Conservation (phyloP, 208 protist species). For the Porcisia hertigi region DNA sequence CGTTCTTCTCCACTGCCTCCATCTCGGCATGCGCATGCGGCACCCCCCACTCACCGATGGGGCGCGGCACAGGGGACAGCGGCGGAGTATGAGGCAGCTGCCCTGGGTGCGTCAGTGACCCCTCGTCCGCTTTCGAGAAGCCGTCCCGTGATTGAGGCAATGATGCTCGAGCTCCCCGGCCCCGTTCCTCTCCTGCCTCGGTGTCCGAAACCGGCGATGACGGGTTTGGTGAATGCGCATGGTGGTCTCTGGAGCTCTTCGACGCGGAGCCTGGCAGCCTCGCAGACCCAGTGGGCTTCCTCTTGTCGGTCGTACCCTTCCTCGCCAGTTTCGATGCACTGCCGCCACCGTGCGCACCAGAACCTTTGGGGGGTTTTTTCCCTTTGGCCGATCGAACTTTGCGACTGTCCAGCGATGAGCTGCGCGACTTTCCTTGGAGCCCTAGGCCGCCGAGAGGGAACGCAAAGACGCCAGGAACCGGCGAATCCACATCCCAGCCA, state of each 20-base stretch:
- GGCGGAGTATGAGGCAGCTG: conserved; percentile 19
- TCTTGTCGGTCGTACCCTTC: background rate
- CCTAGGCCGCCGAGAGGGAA: conserved; percentile 2
- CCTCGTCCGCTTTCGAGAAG: background rate
- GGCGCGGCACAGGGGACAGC: conserved; percentile 16
- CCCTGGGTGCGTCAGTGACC: too few species aligned
- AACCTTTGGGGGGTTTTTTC: background rate
- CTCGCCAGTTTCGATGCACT: background rate
- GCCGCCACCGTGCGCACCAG: background rate
- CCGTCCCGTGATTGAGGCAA: background rate
- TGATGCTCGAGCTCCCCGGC: background rate
- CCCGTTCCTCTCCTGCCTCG: background rate
- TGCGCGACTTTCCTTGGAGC: background rate
- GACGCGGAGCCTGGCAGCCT: background rate
- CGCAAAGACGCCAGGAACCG: conserved; percentile 13
- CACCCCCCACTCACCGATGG: conserved; percentile 59
- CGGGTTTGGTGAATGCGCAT: too few species aligned
- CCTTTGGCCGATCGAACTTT: background rate
- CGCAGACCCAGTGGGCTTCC: background rate
- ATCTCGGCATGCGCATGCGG: conserved; percentile 33
- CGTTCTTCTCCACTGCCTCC: conserved; percentile 80
- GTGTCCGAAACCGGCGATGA: background rate
- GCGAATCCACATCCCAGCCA: background rate
- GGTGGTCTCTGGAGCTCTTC: background rate
- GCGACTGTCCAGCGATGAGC: conserved; percentile 26